Evolutionary conservation across 352 stramenopile genomes (phyloP), one percentile per base, ranked within the genome.

Genomic region (Pythium phragmitis): DNA sequence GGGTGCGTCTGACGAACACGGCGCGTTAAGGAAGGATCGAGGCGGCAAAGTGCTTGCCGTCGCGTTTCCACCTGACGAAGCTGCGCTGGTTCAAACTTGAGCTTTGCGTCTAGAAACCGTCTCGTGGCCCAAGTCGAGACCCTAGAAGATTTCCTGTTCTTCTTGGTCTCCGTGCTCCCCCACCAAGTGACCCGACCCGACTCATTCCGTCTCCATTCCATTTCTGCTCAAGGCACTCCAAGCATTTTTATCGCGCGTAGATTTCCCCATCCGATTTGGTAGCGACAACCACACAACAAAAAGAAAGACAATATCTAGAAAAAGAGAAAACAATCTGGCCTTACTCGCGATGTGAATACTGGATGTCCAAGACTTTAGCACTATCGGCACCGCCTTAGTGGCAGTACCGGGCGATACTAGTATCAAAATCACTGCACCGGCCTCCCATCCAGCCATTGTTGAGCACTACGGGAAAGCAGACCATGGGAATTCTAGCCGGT

Each of bases 141-240:
- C 33, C 19, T 11, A 4, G 33, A 45, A 46, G 14, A 55, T 36
- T 19, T 16, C 41, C 34, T 59, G 19, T 55, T 42, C 42, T 36
- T 37, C 21, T 41, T n/a, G 52, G 51, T n/a, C 52, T 33, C 33
- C 45, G 16, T 39, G 34, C 37, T 34, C 26, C 60, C 57, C 60
- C 60, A 67, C 60, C 60, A 43, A 67, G 51, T 57, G 60, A 67
- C 52, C 60, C 60, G 60, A 67, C 41, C 34, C 43, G 51, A 61
- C 59, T 60, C 59, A 39, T 17, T 30, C 41, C 26, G 42, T 26
- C 34, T 60, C 7, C 50, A 46, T 59, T 52, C 36, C 14, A 42
- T 57, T 57, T 34, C 33, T 43, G 28, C 47, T 52, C 17, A 61
- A 45, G 60, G 60, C 60, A 57, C n/a, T 14, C 13, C 30, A 7